These are phyloP conservation scores for Diaporthe destruens DNA, from an alignment of 2,329 filamentous ascomycete genomes.

Conservation along the genomic window DNA sequence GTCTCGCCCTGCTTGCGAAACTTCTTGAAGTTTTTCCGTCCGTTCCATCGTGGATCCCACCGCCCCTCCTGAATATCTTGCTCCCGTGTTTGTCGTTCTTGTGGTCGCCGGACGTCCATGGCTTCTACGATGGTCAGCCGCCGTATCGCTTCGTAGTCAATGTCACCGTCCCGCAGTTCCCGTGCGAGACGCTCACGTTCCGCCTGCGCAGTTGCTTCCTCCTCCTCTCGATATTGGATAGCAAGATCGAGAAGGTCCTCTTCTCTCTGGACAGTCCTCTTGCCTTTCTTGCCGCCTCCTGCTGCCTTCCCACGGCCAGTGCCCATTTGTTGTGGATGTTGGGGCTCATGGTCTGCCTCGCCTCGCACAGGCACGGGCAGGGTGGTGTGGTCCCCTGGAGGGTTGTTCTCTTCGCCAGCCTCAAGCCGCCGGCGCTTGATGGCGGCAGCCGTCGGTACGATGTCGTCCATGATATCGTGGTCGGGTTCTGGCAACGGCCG, in stretches of 20 bases:
- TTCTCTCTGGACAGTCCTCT: constrained; percentile 28
- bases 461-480: constrained; percentile 74
- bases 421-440: constrained; percentile 83
- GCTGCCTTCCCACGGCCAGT: constrained; percentile 53
- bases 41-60: constrained; percentile 94
- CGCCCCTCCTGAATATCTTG: constrained; percentile 66
- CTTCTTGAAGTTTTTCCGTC: constrained; percentile 94
- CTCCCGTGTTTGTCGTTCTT: constrained; percentile 57
- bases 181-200: constrained; percentile 65
- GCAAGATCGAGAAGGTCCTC: constrained; percentile 76
- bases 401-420: constrained; percentile 62
- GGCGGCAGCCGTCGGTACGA: constrained; percentile 81
- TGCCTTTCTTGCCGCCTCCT: constrained; percentile 58
- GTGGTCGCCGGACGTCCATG: constrained; percentile 70
- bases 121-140: constrained; percentile 82
- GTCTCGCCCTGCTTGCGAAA: constrained; percentile 74
- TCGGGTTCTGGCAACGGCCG: constrained; percentile 55
- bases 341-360: constrained; percentile 41
- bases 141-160: constrained; percentile 80
- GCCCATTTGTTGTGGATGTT: constrained; percentile 42
- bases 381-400: constrained; percentile 49
- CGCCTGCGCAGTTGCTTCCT: constrained; percentile 71
- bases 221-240: constrained; percentile 70
- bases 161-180: constrained; percentile 67
- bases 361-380: constrained; percentile 42